Conservation (phyloP, 306 rosid species). For the Fragaria iinumae region DNA sequence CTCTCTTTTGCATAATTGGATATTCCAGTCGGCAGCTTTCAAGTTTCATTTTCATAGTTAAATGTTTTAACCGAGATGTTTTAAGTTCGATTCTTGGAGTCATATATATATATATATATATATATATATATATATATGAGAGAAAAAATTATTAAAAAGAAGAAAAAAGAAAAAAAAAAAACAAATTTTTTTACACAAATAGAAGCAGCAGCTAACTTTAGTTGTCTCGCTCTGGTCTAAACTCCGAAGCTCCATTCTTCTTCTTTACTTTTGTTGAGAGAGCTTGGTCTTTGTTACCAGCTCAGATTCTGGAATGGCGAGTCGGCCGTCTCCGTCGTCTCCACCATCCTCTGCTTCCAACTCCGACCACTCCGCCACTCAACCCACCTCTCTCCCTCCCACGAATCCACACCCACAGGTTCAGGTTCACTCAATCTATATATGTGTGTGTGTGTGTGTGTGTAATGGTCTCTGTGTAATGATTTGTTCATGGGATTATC, state of each 20-base stretch:
- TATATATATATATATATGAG: too few relatives aligned
- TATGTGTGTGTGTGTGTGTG: slow-evolving; percentile 3
- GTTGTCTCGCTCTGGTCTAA: neutral
- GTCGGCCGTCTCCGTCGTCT: slow-evolving; percentile 38
- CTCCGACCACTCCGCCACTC: slow-evolving; percentile 40
- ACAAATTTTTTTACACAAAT: neutral
- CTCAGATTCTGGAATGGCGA: slow-evolving; percentile 33
- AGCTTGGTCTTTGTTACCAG: neutral
- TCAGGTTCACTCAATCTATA: slow-evolving; percentile 36
- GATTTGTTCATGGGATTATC: slow-evolving; percentile 23
- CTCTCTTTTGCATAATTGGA: too few relatives aligned
- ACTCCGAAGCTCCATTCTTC: neutral
- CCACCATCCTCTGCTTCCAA: slow-evolving; percentile 40
- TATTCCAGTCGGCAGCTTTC: too few relatives aligned
- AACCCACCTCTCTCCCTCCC: slow-evolving; percentile 32
- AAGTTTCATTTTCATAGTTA: too few relatives aligned
- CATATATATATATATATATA: too few relatives aligned
- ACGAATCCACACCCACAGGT: slow-evolving; percentile 38
- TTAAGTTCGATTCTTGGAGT: too few relatives aligned
- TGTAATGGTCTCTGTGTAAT: slow-evolving; percentile 14
- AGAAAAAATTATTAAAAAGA: too few relatives aligned
- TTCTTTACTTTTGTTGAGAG: neutral
- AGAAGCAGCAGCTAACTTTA: neutral
- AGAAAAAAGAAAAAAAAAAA: too few relatives aligned
- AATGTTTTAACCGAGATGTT: too few relatives aligned